A percentile compares a stretch with the other conserved stretches of the same genome.
phyloP scores from a whole-genome alignment of 306 rosid genomes.

The Rosa chinensis region DNA sequence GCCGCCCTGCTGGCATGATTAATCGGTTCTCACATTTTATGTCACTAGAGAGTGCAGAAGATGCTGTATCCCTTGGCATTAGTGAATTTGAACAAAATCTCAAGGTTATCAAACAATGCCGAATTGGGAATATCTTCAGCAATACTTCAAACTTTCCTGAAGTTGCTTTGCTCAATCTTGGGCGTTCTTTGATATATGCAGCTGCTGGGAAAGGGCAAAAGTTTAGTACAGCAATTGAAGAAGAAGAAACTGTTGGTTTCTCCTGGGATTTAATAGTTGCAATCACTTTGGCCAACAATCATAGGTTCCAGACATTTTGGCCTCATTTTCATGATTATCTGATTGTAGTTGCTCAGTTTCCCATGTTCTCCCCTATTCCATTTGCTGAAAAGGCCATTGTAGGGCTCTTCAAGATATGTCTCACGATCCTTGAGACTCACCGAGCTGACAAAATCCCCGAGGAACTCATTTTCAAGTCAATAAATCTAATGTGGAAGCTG shows the following conservation, averaged over 20 bases:
- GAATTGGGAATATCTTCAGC: slow-evolving; percentile 66
- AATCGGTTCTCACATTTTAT: slow-evolving; percentile 52
- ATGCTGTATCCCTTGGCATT: slow-evolving; percentile 54
- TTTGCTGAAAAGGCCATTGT: slow-evolving; percentile 72
- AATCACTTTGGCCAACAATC: slow-evolving; percentile 49
- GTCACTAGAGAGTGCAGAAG: slow-evolving; percentile 58
- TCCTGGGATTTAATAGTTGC: slow-evolving; percentile 88
- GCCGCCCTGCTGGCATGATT: slow-evolving; percentile 47
- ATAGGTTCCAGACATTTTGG: slow-evolving; percentile 74
- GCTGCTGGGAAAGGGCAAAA: slow-evolving; percentile 98
- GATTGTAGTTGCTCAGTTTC: slow-evolving; percentile 73
- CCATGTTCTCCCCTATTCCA: slow-evolving; percentile 82
- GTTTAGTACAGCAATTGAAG: slow-evolving; percentile 83
- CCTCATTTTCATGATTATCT: slow-evolving; percentile 66
- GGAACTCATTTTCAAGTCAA: slow-evolving; percentile 84
- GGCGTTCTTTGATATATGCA: slow-evolving; percentile 69
- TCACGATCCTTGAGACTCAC: slow-evolving; percentile 50
- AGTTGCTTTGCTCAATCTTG: slow-evolving; percentile 66
- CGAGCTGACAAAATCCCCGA: slow-evolving; percentile 58
- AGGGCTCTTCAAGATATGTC: slow-evolving; percentile 63
- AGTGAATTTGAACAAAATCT: slow-evolving; percentile 81
- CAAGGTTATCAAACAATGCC: slow-evolving; percentile 75
- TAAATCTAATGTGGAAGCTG: slow-evolving; percentile 88
- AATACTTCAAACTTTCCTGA: slow-evolving; percentile 60
- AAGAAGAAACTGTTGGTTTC: slow-evolving; percentile 86